Base-by-base conservation (phyloP, 768 basidiomycete species). In the Russula compacta region DNA sequence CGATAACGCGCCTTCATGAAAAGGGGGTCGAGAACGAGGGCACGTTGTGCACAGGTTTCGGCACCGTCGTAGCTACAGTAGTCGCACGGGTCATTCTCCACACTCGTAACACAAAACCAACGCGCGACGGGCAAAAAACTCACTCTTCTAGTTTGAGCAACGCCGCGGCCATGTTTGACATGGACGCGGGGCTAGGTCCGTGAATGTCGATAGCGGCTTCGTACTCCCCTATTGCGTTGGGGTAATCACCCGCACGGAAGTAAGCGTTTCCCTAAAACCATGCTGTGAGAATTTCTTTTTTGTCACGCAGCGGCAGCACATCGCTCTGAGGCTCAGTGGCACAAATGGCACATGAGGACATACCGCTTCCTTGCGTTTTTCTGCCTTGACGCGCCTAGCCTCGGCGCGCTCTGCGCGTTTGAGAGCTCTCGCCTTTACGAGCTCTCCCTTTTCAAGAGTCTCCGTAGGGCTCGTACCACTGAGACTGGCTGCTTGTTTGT, bases 141-240 rank as follows among this genome's bases (percentile, higher is more conserved):
- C 40, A 70, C 71, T 46, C 19, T 48, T 73, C 69, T 4, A 79
- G 67, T 62, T 79, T 77, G 12, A 81, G 68, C 64, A 76, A 76
- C 0, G 76, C 71, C 19, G 73, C 72, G 0, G 78, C 73, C 29
- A 81, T 66, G 61, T 81, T 81, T 10, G 73, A 54, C 49, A 80
- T 69, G 56, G 76, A 74, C 4, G 74, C 60, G 0, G 76, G 71
- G 29, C 76, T 72, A 0, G 70, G 67, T 1, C 78, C 75, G 46
- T 79, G 74, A 19, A 73, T 67, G 2, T 68, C 40, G 1, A 75
- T 71, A 0, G 80, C 80, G 1, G 64, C 68, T 33, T 73, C 72
- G 65, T 81, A 82, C 51, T 71, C 71, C 0, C 72, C 69, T 3
- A 78, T 70, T 0, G 79, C 77, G 10, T 74, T 71, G 1, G 60